Conservation (phyloP, 2,329 filamentous ascomycete genomes). For the Dactylellina sp. region DNA sequence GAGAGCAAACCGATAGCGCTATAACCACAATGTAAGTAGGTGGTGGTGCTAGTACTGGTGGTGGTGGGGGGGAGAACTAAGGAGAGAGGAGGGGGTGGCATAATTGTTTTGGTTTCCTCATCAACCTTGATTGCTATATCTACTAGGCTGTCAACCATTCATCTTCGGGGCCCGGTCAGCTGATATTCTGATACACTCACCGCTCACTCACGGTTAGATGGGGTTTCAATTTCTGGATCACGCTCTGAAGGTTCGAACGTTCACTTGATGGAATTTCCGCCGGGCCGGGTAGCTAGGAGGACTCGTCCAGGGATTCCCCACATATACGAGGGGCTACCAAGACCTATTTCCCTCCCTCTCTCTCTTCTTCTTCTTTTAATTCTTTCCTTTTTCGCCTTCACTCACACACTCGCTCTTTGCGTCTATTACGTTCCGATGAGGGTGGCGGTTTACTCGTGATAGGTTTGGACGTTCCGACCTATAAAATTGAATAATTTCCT, state of each 20-base stretch:
- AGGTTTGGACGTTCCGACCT: background rate
- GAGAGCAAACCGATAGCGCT: no score
- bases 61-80: background rate
- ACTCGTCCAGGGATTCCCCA: slow-evolving; percentile 4
- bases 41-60: background rate
- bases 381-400: background rate
- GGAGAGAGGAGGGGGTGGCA: background rate
- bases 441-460: background rate
- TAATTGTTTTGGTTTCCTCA: slow-evolving; percentile 11
- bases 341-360: no score
- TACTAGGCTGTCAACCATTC: background rate
- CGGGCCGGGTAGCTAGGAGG: background rate
- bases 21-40: no score
- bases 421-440: no score
- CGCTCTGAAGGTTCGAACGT: background rate
- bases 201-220: no score
- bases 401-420: no score
- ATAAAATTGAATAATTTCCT: no score
- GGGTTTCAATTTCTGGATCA: background rate
- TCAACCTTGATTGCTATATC: background rate
- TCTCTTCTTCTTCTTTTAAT: background rate
- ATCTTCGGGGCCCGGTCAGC: no score
- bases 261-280: no score
- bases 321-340: background rate
- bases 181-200: background rate